These are phyloP conservation scores for Afroboletus lepidellus DNA, from an alignment of 1,284 basidiomycete genomes.

Conservation along the genomic window DNA sequence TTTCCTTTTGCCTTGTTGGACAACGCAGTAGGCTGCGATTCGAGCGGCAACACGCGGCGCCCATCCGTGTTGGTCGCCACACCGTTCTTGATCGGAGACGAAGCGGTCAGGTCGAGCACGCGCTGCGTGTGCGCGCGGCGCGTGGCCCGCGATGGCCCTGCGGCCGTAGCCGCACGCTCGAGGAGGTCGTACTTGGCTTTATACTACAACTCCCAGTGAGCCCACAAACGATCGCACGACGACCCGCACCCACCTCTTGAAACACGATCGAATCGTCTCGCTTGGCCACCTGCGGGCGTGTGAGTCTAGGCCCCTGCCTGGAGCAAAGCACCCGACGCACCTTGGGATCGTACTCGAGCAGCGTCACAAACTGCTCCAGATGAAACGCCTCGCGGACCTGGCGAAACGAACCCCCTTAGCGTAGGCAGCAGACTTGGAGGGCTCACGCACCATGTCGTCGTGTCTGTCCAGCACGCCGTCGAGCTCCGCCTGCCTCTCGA, in stretches of 20 bases:
- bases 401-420: no score
- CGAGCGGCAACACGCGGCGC: constrained; percentile 9
- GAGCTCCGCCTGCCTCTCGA: constrained; percentile 57
- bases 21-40: constrained; percentile 6
- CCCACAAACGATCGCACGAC: constrained; percentile 1
- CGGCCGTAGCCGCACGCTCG: constrained; percentile 41
- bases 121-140: constrained; percentile 59
- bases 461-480: constrained; percentile 63
- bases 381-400: constrained; percentile 85
- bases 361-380: constrained; percentile 72
- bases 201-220: constrained; percentile 44
- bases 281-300: constrained; percentile 62
- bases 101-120: constrained; percentile 39
- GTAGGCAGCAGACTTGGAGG: neutral
- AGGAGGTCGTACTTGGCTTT: constrained; percentile 62
- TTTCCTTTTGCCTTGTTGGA: constrained; percentile 34
- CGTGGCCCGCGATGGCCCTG: constrained; percentile 59
- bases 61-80: constrained; percentile 13
- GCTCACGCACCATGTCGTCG: constrained; percentile 65
- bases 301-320: constrained; percentile 16
- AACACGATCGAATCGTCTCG: constrained; percentile 72
- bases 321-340: no score
- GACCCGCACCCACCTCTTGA: constrained; percentile 53
- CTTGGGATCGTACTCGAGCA: constrained; percentile 74
- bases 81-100: constrained; percentile 20